Base-by-base conservation (phyloP, 495 filamentous ascomycete species). In the Elaphomyces granulatus region DNA sequence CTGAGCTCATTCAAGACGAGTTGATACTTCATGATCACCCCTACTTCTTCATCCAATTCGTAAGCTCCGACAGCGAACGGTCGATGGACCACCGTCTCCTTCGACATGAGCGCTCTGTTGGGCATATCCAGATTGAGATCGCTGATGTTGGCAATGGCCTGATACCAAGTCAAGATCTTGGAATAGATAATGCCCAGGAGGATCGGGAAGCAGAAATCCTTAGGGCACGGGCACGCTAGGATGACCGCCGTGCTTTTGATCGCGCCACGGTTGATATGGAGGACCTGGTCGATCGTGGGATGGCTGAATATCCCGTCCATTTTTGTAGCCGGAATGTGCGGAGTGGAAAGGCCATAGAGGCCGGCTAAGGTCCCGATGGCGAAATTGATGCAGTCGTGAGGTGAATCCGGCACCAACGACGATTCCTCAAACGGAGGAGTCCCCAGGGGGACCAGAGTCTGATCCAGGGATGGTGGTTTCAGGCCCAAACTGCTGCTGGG, bases 201-300 rank as follows among this genome's bases (percentile, higher is more conserved):
- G 34, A 45, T 33, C 0, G 42, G 30, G 14, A 45, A 34, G 4
- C 32, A 40, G 9, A 37, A 40, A 20, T 45, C 37, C 30, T 40
- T 40, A 16, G 42, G 17, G 18, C 42, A 45, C 28, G 34, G 20
- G 20, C 42, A 45, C 15, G 30, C 10, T 4, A 45, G 42, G 20
- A 45, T 55, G 9, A 41, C 44, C 23, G 40, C 39, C n/a, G 49
- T 46, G 28, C 47, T 46, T 15, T 41, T 42, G 32, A 53, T 40
- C 10, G 42, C 40, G 9, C 36, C 32, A 20, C 48, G 46, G 34
- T 43, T 32, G n/a, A 46, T 39, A 28, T 49, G 45, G 32, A 50
- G 40, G 26, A 52, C 44, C 30, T 49, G 48, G 36, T 48, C 44
- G 37, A 55, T 56, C 34, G 56, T 46, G 23, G 42, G 44, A n/a